phyloP scores from a whole-genome alignment of 805 yeast species.

The Pichia insulana region DNA sequence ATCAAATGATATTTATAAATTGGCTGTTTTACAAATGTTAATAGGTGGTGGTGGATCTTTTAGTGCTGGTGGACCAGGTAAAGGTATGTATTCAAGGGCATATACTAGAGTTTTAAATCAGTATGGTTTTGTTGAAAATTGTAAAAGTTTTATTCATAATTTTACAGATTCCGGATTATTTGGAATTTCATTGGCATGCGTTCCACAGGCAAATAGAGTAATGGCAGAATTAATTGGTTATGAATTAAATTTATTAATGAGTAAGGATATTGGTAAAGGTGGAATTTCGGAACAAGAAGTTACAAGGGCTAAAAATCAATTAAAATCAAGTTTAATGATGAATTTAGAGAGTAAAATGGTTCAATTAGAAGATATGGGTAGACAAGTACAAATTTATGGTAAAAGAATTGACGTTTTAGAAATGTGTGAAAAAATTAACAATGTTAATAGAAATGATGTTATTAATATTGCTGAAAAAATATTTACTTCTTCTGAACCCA shows the following conservation, averaged over 20 bases:
- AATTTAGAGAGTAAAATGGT: conserved; percentile 88
- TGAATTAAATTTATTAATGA: conserved; percentile 43
- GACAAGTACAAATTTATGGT: conserved; percentile 85
- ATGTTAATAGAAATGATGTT: conserved; percentile 58
- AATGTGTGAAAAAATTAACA: conserved; percentile 72
- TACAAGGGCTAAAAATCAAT: conserved; percentile 83
- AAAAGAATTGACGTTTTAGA: conserved; percentile 65
- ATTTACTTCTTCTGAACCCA: conserved; percentile 68
- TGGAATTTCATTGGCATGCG: conserved; percentile 78
- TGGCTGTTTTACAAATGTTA: conserved; percentile 82
- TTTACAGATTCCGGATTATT: conserved; percentile 86
- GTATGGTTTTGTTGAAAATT: conserved; percentile 84
- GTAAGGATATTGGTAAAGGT: conserved; percentile 40
- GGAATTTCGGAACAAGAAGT: conserved; percentile 68
- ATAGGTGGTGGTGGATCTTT: conserved; percentile 97
- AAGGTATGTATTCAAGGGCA: conserved; percentile 94
- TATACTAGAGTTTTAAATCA: conserved; percentile 88
- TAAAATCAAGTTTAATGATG: conserved; percentile 81
- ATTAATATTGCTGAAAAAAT: conserved; percentile 66
- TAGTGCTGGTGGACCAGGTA: conserved; percentile 98
- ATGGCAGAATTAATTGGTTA: conserved; percentile 71
- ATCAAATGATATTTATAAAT: conserved; percentile 80
- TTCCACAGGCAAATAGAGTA: conserved; percentile 79
- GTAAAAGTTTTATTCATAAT: conserved; percentile 81
- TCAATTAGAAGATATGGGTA: conserved; percentile 90